Base-by-base conservation (phyloP, 2,329 filamentous ascomycete genomes). In the Apiospora malaysiana region DNA sequence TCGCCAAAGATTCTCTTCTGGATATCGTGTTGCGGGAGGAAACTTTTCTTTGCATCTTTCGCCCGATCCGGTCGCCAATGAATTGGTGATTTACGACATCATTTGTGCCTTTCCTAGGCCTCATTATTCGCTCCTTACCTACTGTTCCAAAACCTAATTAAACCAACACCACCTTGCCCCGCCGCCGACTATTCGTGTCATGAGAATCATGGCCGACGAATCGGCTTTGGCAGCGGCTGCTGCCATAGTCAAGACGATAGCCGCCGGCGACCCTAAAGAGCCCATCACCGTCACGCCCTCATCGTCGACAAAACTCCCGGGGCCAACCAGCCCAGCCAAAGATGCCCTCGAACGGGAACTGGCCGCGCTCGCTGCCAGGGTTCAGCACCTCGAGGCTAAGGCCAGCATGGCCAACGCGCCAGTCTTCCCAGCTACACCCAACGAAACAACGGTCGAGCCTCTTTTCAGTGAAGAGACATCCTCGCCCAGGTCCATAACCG, bases 351-450 rank as follows among this genome's bases (percentile, higher is more conserved):
- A 98, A 83, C 87, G 88, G 72, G 95, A 98, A 83, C 88, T 99
- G 71, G 89, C 92, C 68, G 92, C 93, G 70, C 88, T 98, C 74
- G 89, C 92, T 72, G 84, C 91, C 73, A 88, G 96, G 75, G 90
- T 98, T 75, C 92, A 94, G 74, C 90, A 91, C 74, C 89, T 98
- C 76, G 95, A 98, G 85, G 90, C 90, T 76, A 92, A 92, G 83
- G 92, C 93, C 74, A 89, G 88, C 78, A 84, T 88, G 71, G 81
- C 87, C 71, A 86, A 87, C 74, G 84, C 87, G 73, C 86, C 87
- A 69, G 82, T 83, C 70, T 88, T 95, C 76, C 94, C 94, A 76
- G 92, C 95, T 78, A 96, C 94, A 12, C 94, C 94, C 66, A 94
- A 92, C 80, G 94, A 96, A 83, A 89, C 87, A 25, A 56, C 67